A percentile compares a stretch with the other conserved stretches of the same genome.
Evolutionary conservation across 257 asterid species (phyloP).

Genomic region (Solanum sejunctum): DNA sequence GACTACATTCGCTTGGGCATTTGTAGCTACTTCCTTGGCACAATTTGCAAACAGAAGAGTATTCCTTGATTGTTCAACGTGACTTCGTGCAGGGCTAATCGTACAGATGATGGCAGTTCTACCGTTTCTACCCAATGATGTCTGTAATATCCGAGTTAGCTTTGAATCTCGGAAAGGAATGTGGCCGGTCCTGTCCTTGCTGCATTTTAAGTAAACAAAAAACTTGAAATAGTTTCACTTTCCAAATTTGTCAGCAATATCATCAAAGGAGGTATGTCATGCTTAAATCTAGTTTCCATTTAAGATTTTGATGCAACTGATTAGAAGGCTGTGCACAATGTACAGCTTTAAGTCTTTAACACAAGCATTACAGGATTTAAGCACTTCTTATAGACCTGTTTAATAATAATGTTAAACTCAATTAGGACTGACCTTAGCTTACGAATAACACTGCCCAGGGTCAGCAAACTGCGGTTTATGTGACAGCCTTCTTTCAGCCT

Average conservation of each 20-base stretch:
- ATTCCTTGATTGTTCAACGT: slow-evolving; percentile 18
- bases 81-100: slow-evolving; percentile 13
- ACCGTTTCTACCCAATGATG: slow-evolving; percentile 14
- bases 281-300: neutral
- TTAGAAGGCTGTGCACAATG: neutral
- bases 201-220: neutral
- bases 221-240: neutral
- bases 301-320: neutral
- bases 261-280: neutral
- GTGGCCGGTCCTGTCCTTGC: slow-evolving; percentile 15
- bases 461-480: slow-evolving; percentile 34
- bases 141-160: slow-evolving; percentile 15
- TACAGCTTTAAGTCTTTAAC: neutral
- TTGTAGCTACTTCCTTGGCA: slow-evolving; percentile 17
- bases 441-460: slow-evolving; percentile 48
- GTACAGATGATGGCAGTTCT: slow-evolving; percentile 21
- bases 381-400: neutral
- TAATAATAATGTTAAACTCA: neutral
- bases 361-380: neutral
- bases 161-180: slow-evolving; percentile 16
- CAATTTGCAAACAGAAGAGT: slow-evolving; percentile 20
- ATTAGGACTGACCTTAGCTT: slow-evolving; percentile 28
- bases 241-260: neutral
- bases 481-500: slow-evolving; percentile 45
- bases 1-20: slow-evolving; percentile 12